Percentiles rank a stretch among this genome's conserved stretches.
These are phyloP conservation scores for Stachybotrys chartarum DNA, from an alignment of 2,329 filamentous ascomycete species.

Conservation along the genomic window DNA sequence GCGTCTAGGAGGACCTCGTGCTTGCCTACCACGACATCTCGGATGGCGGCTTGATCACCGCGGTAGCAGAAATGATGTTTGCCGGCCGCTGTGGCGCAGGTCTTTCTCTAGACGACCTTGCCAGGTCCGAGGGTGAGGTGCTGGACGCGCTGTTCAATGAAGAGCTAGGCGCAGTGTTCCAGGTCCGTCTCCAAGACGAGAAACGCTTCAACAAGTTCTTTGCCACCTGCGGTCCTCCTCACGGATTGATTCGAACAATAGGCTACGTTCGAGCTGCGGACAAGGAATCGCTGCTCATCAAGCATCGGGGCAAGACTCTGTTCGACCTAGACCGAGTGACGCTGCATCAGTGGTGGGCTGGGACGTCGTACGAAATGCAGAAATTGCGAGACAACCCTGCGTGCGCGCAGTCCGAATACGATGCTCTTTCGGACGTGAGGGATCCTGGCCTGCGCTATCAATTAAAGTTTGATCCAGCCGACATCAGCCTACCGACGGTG, in stretches of 20 bases:
- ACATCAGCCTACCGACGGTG: conserved; percentile 61
- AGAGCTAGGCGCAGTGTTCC: conserved; percentile 93
- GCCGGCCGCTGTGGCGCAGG: conserved; percentile 86
- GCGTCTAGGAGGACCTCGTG: conserved; percentile 48
- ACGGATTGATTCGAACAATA: conserved; percentile 76
- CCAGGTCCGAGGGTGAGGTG: conserved; percentile 56
- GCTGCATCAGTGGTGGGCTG: conserved; percentile 83
- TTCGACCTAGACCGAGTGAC: conserved; percentile 62
- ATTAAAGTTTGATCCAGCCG: conserved; percentile 71
- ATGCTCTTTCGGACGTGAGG: conserved; percentile 62
- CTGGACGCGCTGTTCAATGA: conserved; percentile 88
- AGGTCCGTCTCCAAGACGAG: conserved; percentile 79
- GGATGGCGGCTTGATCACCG: conserved; percentile 86
- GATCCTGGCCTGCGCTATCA: conserved; percentile 83
- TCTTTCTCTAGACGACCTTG: conserved; percentile 70
- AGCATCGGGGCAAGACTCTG: conserved; percentile 61
- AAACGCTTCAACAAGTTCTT: conserved; percentile 83
- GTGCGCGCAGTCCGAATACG: conserved; percentile 79
- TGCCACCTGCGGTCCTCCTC: conserved; percentile 78
- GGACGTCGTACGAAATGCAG: conserved; percentile 88
- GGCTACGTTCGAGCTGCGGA: conserved; percentile 62
- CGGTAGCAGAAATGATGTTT: conserved; percentile 96
- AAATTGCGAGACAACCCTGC: conserved; percentile 79
- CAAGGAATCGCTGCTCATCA: conserved; percentile 72
- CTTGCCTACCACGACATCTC: conserved; percentile 93